Conservation (phyloP, 179 eudicot genomes). For the Gypsophila paniculata region DNA sequence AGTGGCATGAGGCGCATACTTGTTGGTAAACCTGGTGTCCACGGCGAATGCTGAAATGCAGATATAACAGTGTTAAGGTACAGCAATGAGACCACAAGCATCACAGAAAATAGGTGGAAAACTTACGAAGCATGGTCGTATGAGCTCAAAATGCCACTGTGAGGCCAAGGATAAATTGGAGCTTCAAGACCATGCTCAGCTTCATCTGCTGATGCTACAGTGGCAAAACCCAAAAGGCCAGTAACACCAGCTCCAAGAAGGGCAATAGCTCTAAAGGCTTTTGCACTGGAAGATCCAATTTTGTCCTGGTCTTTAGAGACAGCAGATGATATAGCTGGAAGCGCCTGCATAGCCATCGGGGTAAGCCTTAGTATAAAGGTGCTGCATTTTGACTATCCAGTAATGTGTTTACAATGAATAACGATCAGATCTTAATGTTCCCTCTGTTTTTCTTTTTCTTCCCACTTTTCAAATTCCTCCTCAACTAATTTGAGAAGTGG, state of each 20-base stretch:
- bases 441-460: no score
- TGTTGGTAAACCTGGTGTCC: no score
- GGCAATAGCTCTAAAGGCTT: constrained; percentile 55
- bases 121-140: constrained; percentile 83
- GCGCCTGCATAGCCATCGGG: constrained; percentile 42
- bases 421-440: background rate
- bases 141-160: constrained; percentile 68
- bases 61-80: background rate
- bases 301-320: constrained; percentile 54
- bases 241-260: constrained; percentile 75
- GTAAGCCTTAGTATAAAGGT: background rate
- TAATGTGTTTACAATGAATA: background rate
- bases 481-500: no score
- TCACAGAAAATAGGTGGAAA: background rate
- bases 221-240: constrained; percentile 59
- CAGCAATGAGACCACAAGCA: background rate
- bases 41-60: constrained; percentile 74
- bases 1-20: constrained; percentile 95
- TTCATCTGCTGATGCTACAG: constrained; percentile 73
- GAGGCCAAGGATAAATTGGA: constrained; percentile 74
- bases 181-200: constrained; percentile 68
- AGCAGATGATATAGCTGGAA: constrained; percentile 60
- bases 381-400: background rate
- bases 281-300: constrained; percentile 46
- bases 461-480: no score